phyloP scores from a whole-genome alignment of 208 protist species.

The Naegleria gruberi region DNA sequence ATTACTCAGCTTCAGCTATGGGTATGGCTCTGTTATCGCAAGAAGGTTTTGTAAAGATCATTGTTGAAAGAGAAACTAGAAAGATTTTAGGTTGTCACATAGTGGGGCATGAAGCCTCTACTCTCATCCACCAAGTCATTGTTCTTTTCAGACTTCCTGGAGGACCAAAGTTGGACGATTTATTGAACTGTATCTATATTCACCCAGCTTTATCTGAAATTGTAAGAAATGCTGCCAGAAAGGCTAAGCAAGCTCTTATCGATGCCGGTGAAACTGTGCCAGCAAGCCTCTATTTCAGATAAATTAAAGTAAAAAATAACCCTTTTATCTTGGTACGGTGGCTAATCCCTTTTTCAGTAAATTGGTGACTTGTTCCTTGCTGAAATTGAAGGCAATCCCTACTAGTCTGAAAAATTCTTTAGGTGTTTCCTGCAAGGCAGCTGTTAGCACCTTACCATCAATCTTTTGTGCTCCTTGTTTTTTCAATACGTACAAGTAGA shows the following conservation, averaged over 20 bases:
- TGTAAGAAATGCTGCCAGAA: slow-evolving; percentile 30
- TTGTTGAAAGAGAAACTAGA: slow-evolving; percentile 24
- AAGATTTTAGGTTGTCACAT: slow-evolving; percentile 32
- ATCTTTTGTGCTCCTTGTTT: too few species aligned
- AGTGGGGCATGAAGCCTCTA: slow-evolving; percentile 31
- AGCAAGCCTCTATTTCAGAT: neutral
- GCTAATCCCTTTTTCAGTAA: too few species aligned
- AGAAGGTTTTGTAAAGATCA: slow-evolving; percentile 33
- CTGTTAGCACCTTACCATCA: too few species aligned
- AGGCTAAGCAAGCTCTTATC: slow-evolving; percentile 21
- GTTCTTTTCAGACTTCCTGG: slow-evolving; percentile 24
- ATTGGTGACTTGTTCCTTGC: too few species aligned
- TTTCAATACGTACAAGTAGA: too few species aligned
- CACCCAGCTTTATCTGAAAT: slow-evolving; percentile 34
- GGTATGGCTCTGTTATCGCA: slow-evolving; percentile 26
- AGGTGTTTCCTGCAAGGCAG: too few species aligned
- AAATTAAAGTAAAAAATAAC: too few species aligned
- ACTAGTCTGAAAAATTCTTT: too few species aligned
- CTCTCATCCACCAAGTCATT: slow-evolving; percentile 30
- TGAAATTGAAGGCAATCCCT: too few species aligned
- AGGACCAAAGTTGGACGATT: slow-evolving; percentile 24
- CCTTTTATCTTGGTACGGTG: too few species aligned
- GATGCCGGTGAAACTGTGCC: neutral
- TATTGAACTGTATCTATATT: slow-evolving; percentile 34
- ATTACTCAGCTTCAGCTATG: slow-evolving; percentile 26